Conservation (phyloP, 768 basidiomycete species). For the Roridomyces roridus region DNA sequence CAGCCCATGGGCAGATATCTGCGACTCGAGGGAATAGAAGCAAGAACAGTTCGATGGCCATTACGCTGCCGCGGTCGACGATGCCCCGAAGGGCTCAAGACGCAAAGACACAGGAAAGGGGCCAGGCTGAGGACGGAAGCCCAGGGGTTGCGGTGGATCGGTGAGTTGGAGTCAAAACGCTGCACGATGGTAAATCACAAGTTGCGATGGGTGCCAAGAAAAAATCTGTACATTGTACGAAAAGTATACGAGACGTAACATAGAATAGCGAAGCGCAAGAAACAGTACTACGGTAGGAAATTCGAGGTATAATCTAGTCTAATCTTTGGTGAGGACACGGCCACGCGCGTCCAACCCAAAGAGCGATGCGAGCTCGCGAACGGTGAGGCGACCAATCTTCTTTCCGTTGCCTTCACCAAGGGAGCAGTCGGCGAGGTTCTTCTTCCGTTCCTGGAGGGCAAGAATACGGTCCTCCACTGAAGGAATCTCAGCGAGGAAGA, state of each 20-base stretch:
- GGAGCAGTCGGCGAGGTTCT: slow-evolving; percentile 63
- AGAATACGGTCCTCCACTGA: slow-evolving; percentile 74
- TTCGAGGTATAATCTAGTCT: neutral
- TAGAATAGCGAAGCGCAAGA: neutral
- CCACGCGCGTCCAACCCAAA: slow-evolving; percentile 51
- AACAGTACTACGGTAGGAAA: neutral
- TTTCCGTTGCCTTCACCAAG: slow-evolving; percentile 67
- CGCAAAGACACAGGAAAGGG: no score
- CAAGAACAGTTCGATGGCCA: no score
- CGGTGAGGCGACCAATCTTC: slow-evolving; percentile 61
- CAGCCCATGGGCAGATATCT: no score
- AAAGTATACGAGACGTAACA: neutral
- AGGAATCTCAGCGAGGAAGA: neutral
- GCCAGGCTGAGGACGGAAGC: no score
- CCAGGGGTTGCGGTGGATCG: no score
- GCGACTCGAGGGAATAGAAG: no score
- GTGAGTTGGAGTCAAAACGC: no score
- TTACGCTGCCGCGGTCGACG: no score
- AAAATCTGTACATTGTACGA: slow-evolving; percentile 12
- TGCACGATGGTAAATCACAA: slow-evolving; percentile 66
- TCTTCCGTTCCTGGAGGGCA: slow-evolving; percentile 66
- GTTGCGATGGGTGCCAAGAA: slow-evolving; percentile 47
- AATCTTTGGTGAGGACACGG: slow-evolving; percentile 30
- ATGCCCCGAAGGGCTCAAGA: no score
- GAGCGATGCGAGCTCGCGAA: slow-evolving; percentile 56